Evolutionary conservation across 2,329 filamentous ascomycete species (phyloP), one percentile per base, ranked within the genome.

Genomic region (Microdochium paspali): DNA sequence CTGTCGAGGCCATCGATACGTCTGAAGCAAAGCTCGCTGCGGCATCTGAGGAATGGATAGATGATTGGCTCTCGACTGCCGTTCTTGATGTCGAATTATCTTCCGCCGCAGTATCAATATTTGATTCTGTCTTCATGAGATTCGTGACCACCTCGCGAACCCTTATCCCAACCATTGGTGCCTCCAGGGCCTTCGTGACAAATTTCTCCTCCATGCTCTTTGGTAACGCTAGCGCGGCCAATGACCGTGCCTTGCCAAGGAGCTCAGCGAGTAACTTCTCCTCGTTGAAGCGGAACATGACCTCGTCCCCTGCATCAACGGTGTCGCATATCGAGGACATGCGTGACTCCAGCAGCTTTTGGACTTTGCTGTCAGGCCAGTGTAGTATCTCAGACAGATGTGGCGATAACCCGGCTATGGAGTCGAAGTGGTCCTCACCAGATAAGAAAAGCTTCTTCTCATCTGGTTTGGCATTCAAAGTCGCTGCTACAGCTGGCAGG

Each of bases 161-260:
- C 57, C 76, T 83, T 35, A 90, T 72, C 26, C 79, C 79, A 55
- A 87, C 69, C 40, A 95, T 71, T 0, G 93, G 91, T 4, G 82
- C 77, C 55, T 93, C 86, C 4, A 98, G 71, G 2, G 78, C 77
- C 58, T 84, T 84, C 46, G 74, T 78, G 9, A 98, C 80, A 56
- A 95, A 94, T 39, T 80, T 84, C 44, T 93, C 86, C 61, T 96
- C 91, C 74, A 98, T 77, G 56, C 85, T 95, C 6, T 71, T 67
- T 2, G 93, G 90, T 10, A 97, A 67, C 0, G 82, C 80, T 1
- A 67, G 69, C 4, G 69, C 65, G n/a, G 74, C 72, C 74, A 94
- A 85, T 4, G 72, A 73, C 51, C 74, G 73, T 4, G 90, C 89
- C 64, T 96, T 97, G 18, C 65, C 59, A 6, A 90, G 52, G 1